These are phyloP conservation scores for Jatropha podagrica DNA, from an alignment of 441 rosid genomes.

Conservation along the genomic window DNA sequence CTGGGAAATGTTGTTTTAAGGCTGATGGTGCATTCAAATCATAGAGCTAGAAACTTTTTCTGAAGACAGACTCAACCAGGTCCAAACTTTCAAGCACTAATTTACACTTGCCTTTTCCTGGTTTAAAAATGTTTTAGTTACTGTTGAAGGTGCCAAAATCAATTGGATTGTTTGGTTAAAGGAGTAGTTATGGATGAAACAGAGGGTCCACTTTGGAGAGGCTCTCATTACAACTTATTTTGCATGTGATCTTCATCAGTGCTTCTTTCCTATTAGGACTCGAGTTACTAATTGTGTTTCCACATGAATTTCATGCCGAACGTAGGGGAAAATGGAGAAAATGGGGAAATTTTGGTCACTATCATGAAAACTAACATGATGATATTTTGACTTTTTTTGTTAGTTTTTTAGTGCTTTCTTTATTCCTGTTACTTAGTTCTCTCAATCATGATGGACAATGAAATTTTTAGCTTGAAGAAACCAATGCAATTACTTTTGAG, in stretches of 20 bases:
- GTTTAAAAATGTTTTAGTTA: not conserved
- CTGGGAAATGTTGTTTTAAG: not conserved
- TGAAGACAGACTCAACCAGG: not conserved
- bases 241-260: slow-evolving; percentile 20
- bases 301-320: slow-evolving; percentile 15
- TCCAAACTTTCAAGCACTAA: not conserved
- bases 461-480: slow-evolving; percentile 8
- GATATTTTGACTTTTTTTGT: not conserved
- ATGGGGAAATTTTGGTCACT: not conserved
- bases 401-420: not conserved
- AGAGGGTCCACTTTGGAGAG: not conserved
- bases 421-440: slow-evolving; percentile 9
- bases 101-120: slow-evolving; percentile 3
- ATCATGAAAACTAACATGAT: not conserved
- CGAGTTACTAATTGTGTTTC: not conserved
- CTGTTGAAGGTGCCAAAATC: not conserved
- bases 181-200: not conserved
- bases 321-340: not conserved
- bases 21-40: not conserved
- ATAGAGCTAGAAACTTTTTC: not conserved
- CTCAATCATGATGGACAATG: slow-evolving; percentile 10
- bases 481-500: slow-evolving; percentile 1
- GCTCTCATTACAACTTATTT: not conserved
- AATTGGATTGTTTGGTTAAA: not conserved
- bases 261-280: slow-evolving; percentile 8